Percentiles rank a stretch among this genome's conserved stretches.
These are phyloP conservation scores for Bipolaris victoriae DNA, from an alignment of 2,329 filamentous ascomycete genomes.

Conservation along the genomic window DNA sequence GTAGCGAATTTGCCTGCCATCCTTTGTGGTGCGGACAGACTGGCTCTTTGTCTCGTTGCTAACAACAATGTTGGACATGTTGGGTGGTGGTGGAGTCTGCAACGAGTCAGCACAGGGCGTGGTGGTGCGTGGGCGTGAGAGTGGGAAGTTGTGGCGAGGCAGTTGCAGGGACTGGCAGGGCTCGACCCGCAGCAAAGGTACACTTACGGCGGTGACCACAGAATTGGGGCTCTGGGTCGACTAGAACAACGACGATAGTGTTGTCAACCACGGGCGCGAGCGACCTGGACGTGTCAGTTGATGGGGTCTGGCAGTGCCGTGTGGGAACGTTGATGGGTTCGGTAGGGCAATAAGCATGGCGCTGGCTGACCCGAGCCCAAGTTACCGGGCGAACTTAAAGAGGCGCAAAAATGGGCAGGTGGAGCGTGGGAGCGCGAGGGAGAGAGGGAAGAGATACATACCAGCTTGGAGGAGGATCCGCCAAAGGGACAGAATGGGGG, in stretches of 20 bases:
- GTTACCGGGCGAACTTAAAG: conserved; percentile 18
- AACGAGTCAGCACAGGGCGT: conserved; percentile 22
- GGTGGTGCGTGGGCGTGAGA: conserved; percentile 6
- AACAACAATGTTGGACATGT: conserved; percentile 55
- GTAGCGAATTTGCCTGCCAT: conserved; percentile 81
- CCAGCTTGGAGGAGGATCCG: conserved; percentile 2
- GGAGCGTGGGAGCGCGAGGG: not conserved
- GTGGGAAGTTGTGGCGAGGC: conserved; percentile 12
- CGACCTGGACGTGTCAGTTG: conserved; percentile 19
- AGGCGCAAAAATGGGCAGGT: conserved; percentile 4
- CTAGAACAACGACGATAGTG: conserved; percentile 15
- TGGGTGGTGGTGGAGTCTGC: conserved; percentile 17
- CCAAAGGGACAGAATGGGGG: not conserved
- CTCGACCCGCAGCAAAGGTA: conserved; percentile 20
- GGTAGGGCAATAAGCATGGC: conserved; percentile 18
- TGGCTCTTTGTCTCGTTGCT: conserved; percentile 63
- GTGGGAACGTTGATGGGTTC: conserved; percentile 14
- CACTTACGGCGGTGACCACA: conserved; percentile 18
- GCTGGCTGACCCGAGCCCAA: conserved; percentile 21
- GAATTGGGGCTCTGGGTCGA: conserved; percentile 2
- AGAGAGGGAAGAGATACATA: conserved; percentile 12
- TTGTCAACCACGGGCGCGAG: conserved; percentile 23
- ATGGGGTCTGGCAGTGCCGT: conserved; percentile 8
- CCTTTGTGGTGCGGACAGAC: conserved; percentile 68
- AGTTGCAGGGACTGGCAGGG: conserved; percentile 10